These are phyloP conservation scores for Chiua virens DNA, from an alignment of 768 basidiomycete genomes.

Conservation along the genomic window DNA sequence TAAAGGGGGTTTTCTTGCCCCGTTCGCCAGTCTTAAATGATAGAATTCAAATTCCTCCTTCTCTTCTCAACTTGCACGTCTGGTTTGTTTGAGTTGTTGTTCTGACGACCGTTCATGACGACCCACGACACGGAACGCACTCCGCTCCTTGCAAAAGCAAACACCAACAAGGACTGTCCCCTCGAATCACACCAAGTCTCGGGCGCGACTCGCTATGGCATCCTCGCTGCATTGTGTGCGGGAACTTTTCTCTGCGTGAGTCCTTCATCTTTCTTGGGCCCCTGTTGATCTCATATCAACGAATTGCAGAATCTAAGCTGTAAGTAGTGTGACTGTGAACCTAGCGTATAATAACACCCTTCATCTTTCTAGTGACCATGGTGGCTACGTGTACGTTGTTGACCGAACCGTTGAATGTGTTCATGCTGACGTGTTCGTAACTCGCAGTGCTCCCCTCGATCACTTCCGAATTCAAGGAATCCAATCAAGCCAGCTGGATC, in stretches of 20 bases:
- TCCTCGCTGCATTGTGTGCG: conserved; percentile 66
- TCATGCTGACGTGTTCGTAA: neutral
- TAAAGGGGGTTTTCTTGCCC: no score
- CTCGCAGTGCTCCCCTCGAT: conserved; percentile 14
- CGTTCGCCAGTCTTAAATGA: no score
- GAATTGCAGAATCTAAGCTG: conserved; percentile 11
- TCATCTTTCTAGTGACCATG: conserved; percentile 18
- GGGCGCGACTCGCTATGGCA: conserved; percentile 53
- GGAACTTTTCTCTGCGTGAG: conserved; percentile 72
- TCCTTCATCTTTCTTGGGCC: conserved; percentile 1
- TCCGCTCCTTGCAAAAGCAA: conserved; percentile 22
- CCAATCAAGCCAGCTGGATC: conserved; percentile 30
- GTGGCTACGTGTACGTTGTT: conserved; percentile 19
- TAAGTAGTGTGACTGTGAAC: neutral
- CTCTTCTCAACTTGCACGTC: no score
- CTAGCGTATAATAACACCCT: neutral
- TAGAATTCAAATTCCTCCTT: no score
- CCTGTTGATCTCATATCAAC: neutral
- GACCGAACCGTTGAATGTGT: neutral
- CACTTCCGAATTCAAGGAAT: conserved; percentile 26
- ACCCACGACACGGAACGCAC: conserved; percentile 21
- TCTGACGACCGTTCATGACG: neutral
- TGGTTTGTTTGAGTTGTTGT: no score
- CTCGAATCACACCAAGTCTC: conserved; percentile 63
- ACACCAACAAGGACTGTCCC: neutral